These are phyloP conservation scores for Nannochloropsis oceanica DNA, from an alignment of 108 stramenopile genomes.

Conservation along the genomic window DNA sequence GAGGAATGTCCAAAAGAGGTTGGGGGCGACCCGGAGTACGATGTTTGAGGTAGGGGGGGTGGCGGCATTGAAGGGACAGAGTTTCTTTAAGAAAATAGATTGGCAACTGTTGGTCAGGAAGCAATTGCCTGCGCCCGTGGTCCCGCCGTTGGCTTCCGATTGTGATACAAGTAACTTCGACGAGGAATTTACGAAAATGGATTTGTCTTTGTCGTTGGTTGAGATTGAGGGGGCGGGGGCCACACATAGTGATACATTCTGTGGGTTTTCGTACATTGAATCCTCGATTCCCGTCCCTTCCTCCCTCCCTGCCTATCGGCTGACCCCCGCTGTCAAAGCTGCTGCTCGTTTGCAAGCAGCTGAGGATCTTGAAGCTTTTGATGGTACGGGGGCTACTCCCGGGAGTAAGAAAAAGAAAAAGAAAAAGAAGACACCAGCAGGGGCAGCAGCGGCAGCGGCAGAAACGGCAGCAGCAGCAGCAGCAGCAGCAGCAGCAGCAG, in stretches of 20 bases:
- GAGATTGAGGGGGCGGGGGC: background rate
- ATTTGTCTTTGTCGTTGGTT: conserved; percentile 3
- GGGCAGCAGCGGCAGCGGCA: no score
- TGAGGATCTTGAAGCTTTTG: background rate
- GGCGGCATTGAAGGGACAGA: conserved; percentile 62
- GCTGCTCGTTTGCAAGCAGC: background rate
- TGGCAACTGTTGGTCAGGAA: conserved; percentile 60
- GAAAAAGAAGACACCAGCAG: background rate
- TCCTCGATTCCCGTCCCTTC: background rate
- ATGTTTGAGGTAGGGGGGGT: conserved; percentile 97
- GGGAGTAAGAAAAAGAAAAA: background rate
- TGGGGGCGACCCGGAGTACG: conserved; percentile 69
- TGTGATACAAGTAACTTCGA: conserved; percentile 31
- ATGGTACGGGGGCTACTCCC: background rate
- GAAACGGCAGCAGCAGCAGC: background rate
- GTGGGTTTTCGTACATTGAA: conserved; percentile 13
- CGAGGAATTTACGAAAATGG: conserved; percentile 29
- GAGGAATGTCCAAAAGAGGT: conserved; percentile 61
- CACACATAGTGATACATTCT: background rate
- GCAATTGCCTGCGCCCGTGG: conserved; percentile 1
- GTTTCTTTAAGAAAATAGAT: conserved; percentile 59
- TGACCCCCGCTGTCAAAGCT: background rate
- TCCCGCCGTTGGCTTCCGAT: background rate
- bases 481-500: no score
- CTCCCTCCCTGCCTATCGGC: background rate